These are phyloP conservation scores for Rhexocercosporidium sp. DNA, from an alignment of 2,329 filamentous ascomycete genomes.

Conservation along the genomic window DNA sequence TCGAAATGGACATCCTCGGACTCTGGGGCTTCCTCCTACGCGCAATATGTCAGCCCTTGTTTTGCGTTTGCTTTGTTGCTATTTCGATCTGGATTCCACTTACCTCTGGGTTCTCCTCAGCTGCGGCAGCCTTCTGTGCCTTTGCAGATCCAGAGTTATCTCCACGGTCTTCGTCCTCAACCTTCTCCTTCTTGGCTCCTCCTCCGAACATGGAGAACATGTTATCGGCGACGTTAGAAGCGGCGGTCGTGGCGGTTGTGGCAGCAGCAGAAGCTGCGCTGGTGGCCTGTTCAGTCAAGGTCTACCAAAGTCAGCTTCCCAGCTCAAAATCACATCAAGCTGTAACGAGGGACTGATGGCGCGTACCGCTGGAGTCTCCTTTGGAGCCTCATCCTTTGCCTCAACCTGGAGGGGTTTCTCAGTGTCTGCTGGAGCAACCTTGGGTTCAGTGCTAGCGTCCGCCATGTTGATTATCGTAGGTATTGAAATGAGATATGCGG, in stretches of 20 bases:
- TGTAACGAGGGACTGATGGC: neutral
- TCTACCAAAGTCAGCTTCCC: constrained; percentile 33
- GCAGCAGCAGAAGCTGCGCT: constrained; percentile 46
- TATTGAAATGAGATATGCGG: constrained; percentile 21
- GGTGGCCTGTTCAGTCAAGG: constrained; percentile 42
- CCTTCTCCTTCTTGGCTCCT: constrained; percentile 96
- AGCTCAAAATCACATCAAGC: neutral
- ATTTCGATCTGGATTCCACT: constrained; percentile 4
- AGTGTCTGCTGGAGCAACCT: constrained; percentile 49
- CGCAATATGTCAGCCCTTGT: constrained; percentile 26
- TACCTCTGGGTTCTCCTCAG: constrained; percentile 45
- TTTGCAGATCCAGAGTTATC: constrained; percentile 91
- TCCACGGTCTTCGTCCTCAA: constrained; percentile 78
- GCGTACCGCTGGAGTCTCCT: constrained; percentile 36
- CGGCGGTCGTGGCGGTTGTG: constrained; percentile 47
- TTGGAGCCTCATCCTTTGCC: constrained; percentile 31
- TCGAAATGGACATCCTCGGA: constrained; percentile 96
- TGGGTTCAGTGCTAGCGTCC: constrained; percentile 44
- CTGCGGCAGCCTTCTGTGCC: constrained; percentile 65
- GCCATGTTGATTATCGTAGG: constrained; percentile 32
- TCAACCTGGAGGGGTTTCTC: constrained; percentile 41
- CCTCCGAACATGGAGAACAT: constrained; percentile 99
- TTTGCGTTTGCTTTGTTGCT: constrained; percentile 3
- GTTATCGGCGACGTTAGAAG: constrained; percentile 54
- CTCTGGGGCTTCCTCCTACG: constrained; percentile 75